Base-by-base conservation (phyloP, 805 yeast genomes). In the Cyberlindnera samutprakarnensis region DNA sequence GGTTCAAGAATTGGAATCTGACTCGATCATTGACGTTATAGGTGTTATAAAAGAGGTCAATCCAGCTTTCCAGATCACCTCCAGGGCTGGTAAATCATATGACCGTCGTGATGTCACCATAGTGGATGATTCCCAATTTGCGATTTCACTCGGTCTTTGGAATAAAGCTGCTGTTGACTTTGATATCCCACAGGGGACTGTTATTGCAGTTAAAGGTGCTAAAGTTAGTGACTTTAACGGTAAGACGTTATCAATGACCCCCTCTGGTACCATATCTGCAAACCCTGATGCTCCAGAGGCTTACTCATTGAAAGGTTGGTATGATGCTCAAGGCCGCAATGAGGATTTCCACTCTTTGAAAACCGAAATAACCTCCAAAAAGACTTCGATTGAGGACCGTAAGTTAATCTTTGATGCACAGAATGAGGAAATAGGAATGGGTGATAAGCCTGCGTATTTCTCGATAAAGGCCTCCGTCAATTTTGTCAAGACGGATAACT, bases 201-300 rank as follows among this genome's bases (percentile, higher is more conserved):
- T 90, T n/a, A 65, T 92, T 25, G 97, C 96, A 2, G 67, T 88
- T 47, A 90, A 90, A 61, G 95, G 94, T 36, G 90, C 83, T 30
- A 79, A 84, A 52, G 83, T 90, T 21, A 76, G 79, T 36, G 96
- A 88, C 53, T 92, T 85, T 55, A 78, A 79, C 37, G 96, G 96
- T 17, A 77, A 90, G 52, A 70, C 84, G 11, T 64, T 92, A 44
- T 79, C 94, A 1, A 70, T 87, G 56, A 76, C 88, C 16, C 85
- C 79, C 39, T 70, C 84, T 9, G 87, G 95, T 14, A 70, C 83
- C 2, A 60, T 92, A 42, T 56, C 76, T 23, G 69, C 83, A 10
- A 84, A 85, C 49, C 98, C 98, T 2, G 96, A 88, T 51, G 71
- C 83, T 15, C 78, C 84, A 14, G 96, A 86, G 54, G 90, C 96